These are phyloP conservation scores for Malania oleifera DNA, from an alignment of 164 flowering plant genomes.

Conservation along the genomic window DNA sequence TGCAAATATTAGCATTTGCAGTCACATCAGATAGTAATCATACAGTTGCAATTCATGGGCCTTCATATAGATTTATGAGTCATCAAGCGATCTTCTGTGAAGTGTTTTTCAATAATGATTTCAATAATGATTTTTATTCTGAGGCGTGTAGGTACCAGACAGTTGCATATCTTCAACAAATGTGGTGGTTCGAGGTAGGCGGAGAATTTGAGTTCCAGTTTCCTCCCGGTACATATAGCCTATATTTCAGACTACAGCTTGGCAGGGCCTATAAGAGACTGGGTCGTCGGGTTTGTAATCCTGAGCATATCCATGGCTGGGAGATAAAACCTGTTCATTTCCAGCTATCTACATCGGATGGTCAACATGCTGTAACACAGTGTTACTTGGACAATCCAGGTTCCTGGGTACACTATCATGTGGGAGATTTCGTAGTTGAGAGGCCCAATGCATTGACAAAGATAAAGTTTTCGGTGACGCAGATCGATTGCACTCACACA, in stretches of 20 bases:
- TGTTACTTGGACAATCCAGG: conserved; percentile 61
- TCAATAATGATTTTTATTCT: neutral
- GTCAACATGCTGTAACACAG: conserved; percentile 46
- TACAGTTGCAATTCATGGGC: too few species aligned
- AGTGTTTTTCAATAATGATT: neutral
- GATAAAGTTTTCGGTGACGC: conserved; percentile 73
- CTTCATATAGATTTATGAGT: too few species aligned
- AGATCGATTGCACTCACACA: conserved; percentile 90
- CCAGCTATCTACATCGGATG: conserved; percentile 60
- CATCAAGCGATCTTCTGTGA: too few species aligned
- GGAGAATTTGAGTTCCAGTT: conserved; percentile 74
- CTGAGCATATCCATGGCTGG: conserved; percentile 81
- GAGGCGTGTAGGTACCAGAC: conserved; percentile 43
- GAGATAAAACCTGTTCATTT: conserved; percentile 67
- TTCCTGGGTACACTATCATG: conserved; percentile 61
- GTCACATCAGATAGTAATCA: too few species aligned
- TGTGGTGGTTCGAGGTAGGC: conserved; percentile 81
- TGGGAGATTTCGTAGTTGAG: conserved; percentile 64
- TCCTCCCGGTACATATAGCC: conserved; percentile 70
- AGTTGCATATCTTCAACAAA: conserved; percentile 82
- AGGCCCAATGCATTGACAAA: conserved; percentile 31
- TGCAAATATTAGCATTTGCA: too few species aligned
- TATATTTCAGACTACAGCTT: conserved; percentile 67
- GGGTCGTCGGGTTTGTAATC: conserved; percentile 59
- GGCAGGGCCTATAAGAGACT: conserved; percentile 59